phyloP scores from a whole-genome alignment of 2,329 filamentous ascomycete genomes.

The Aspergillus sp. region DNA sequence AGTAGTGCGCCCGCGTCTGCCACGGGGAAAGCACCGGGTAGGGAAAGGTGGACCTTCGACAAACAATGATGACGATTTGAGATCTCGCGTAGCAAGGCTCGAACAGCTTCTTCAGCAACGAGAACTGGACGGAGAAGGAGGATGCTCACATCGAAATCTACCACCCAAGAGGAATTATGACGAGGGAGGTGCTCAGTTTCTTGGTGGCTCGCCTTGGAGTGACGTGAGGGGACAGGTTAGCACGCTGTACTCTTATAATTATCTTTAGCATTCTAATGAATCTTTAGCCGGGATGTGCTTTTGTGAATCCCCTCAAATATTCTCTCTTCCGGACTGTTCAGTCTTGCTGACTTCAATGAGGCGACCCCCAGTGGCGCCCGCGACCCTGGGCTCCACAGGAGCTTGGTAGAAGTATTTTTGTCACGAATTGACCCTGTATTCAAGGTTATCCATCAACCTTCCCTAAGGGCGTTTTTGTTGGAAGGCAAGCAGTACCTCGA shows the following conservation, averaged over 20 bases:
- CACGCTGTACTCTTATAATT: background rate
- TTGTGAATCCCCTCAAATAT: background rate
- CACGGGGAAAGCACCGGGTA: conserved; percentile 27
- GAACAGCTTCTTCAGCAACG: conserved; percentile 21
- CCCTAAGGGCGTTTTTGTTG: conserved; percentile 24
- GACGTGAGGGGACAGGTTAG: background rate
- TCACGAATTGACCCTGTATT: conserved; percentile 31
- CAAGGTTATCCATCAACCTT: conserved; percentile 32
- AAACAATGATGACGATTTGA: conserved; percentile 17
- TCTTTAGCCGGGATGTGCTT: background rate
- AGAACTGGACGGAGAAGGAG: background rate
- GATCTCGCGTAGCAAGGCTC: conserved; percentile 25
- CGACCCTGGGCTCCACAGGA: background rate
- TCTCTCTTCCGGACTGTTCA: background rate
- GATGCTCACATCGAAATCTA: background rate
- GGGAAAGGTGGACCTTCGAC: conserved; percentile 10
- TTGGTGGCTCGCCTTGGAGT: background rate
- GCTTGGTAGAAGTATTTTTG: conserved; percentile 26
- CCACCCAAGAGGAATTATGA: background rate
- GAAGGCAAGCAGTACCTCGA: conserved; percentile 29
- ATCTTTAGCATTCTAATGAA: background rate
- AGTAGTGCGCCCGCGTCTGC: conserved; percentile 32
- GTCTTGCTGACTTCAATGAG: background rate
- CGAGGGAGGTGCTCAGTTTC: background rate
- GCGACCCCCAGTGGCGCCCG: conserved; percentile 8